Evolutionary conservation across 352 stramenopile genomes (phyloP).

Genomic region (Phytophthora litchii): DNA sequence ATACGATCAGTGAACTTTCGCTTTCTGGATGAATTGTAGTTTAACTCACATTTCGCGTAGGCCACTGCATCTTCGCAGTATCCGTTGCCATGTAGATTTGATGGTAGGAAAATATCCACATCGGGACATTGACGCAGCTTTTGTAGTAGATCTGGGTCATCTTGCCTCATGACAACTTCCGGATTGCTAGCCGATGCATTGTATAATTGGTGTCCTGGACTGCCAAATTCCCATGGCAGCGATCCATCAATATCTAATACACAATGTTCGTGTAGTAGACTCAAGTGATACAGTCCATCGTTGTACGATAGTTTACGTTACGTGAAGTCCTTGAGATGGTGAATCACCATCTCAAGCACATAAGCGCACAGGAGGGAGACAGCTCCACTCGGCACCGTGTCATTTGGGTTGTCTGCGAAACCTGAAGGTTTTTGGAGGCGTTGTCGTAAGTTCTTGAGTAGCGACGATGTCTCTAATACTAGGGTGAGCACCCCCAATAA

Average conservation of each 20-base stretch:
- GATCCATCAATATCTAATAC: slow-evolving; percentile 21
- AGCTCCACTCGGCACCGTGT: no score
- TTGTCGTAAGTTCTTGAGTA: no score
- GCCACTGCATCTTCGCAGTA: slow-evolving; percentile 61
- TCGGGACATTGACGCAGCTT: slow-evolving; percentile 46
- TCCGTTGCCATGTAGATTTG: slow-evolving; percentile 41
- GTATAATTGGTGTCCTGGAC: slow-evolving; percentile 27
- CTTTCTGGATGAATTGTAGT: neutral
- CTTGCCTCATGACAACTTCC: slow-evolving; percentile 24
- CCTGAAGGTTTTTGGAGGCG: no score
- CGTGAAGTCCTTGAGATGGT: neutral
- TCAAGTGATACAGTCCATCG: slow-evolving; percentile 37
- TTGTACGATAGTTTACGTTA: neutral
- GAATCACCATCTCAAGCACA: no score
- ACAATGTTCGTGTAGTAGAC: slow-evolving; percentile 39
- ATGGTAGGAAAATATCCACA: slow-evolving; percentile 55
- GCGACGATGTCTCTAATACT: no score
- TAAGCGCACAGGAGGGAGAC: no score
- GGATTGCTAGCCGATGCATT: slow-evolving; percentile 27
- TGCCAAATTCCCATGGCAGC: slow-evolving; percentile 40
- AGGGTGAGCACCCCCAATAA: no score
- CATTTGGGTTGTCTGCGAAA: no score
- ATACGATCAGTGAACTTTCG: neutral
- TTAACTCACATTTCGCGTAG: slow-evolving; percentile 49
- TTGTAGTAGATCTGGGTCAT: slow-evolving; percentile 32